Base-by-base conservation (phyloP, 2,329 filamentous ascomycete genomes). In the Clarireedia homoeocarpa region DNA sequence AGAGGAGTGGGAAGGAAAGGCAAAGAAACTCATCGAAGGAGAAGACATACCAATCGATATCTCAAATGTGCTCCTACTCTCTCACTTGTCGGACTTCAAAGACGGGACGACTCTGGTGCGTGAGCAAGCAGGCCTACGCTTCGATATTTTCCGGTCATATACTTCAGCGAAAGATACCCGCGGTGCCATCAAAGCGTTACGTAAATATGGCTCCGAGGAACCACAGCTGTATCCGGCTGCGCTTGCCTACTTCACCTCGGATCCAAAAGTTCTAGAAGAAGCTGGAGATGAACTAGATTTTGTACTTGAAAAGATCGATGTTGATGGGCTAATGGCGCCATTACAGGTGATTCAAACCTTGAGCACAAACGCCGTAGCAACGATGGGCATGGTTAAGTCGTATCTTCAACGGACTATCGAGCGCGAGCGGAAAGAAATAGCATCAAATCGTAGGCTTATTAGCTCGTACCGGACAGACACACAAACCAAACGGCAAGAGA, bases 141-240 rank as follows among this genome's bases (percentile, higher is more conserved):
- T 91, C 56, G 94, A 99, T 71, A 97, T 99, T 58, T 97, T 99
- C 75, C 86, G 94, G 49, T 96, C 92, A 1, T 96, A 95, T 70
- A 96, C 92, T 1, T 84, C 91, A 0, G 90, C 91, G 23, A 90
- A 91, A 62, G 94, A 99, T 70, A 99, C 94, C 0, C 78, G 82
- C 42, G 92, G 94, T 9, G 92, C 92, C 5, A 90, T 99, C 67
- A 89, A 87, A 67, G 91, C 94, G 0, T 76, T 99, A 42, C 82
- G 84, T 58, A 96, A 95, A 71, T 99, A 99, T 68, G 95, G 94
- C 0, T 84, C 88, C 0, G 84, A 91, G 63, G 92, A 97, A 65
- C 91, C 92, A 0, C 88, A 92, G 59, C 80, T 99, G 1, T 99
- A 99, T 67, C 86, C 92, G 2, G 90, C 94, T 9, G 94, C 94